Evolutionary conservation across 2,329 filamentous ascomycete species (phyloP), one percentile per base, ranked within the genome.

Genomic region (Colletotrichum sp.): DNA sequence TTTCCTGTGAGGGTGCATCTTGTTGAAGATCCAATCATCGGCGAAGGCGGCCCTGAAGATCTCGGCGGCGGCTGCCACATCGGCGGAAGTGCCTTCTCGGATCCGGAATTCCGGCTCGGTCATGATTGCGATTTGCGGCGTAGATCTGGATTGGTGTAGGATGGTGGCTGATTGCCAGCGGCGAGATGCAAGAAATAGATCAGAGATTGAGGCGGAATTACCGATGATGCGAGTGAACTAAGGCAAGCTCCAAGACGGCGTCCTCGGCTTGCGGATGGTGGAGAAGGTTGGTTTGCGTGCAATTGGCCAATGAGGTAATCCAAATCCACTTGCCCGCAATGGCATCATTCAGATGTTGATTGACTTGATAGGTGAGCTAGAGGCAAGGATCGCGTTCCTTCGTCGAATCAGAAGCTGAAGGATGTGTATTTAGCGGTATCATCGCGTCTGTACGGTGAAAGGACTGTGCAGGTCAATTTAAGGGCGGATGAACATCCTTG

Each of bases 31-130:
- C 44, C 78, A 62, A 68, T 86, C 84, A 18, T 80, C 64, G 75
- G 69, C 72, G 71, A 85, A 83, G 77, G 81, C 75, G 57, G 78
- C 76, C 57, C 77, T 68, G 80, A 83, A 85, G 73, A 85, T 71
- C 44, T 71, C 66, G 8, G 79, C 72, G 21, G 79, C 75, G 71
- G 76, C 77, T 24, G 75, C 66, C 34, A 83, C n/a, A 79, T 86
- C 85, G 63, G 81, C 78, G 44, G 74, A 77, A 28, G 76, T 76
- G 67, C 84, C 84, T 10, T 83, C 81, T 32, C 84, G 84, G 78
- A 86, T 68, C 66, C 68, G 78, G 71, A 80, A 82, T 32, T 72
- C 55, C 16, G 73, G 73, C 63, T 67, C 64, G 21, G 77, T 64
- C 76, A 76, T 76, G 18, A 18, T 74, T 36, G 34, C 21, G 21